phyloP scores from a whole-genome alignment of 805 yeast genomes.

The Nakazawaea wickerhamii region DNA sequence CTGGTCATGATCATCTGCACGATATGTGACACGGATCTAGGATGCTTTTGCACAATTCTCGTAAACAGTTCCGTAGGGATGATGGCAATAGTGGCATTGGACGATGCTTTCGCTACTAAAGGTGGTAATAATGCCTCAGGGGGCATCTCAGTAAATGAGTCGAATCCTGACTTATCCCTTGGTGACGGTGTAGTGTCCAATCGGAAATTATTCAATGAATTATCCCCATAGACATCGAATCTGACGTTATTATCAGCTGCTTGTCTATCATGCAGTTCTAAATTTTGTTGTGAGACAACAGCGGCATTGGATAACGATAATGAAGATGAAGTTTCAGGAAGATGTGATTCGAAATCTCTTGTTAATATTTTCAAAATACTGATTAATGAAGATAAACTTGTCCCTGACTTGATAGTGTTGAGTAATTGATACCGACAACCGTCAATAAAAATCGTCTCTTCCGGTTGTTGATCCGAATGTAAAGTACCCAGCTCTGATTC shows the following conservation, averaged over 20 bases:
- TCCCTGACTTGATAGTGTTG: conserved; percentile 76
- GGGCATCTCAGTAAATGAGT: neutral
- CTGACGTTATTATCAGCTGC: neutral
- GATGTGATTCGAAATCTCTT: conserved; percentile 24
- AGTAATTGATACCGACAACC: conserved; percentile 64
- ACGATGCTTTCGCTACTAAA: conserved; percentile 69
- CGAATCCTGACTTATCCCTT: neutral
- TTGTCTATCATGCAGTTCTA: neutral
- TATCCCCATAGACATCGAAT: neutral
- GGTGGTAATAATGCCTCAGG: conserved; percentile 15
- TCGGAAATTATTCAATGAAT: conserved; percentile 16
- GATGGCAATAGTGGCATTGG: conserved; percentile 80
- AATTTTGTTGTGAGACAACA: conserved; percentile 11
- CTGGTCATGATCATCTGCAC: conserved; percentile 88
- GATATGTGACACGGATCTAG: conserved; percentile 87
- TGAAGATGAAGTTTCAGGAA: neutral
- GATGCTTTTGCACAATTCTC: conserved; percentile 66
- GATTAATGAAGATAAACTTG: conserved; percentile 80
- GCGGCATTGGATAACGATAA: neutral
- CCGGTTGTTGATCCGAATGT: conserved; percentile 24
- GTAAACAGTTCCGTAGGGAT: conserved; percentile 83
- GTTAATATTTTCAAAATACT: conserved; percentile 75
- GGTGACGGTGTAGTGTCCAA: conserved; percentile 14
- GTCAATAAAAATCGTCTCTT: conserved; percentile 44
- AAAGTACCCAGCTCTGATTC: conserved; percentile 21